Evolutionary conservation across 495 filamentous ascomycete genomes (phyloP).

Genomic region (Cryomyces minteri): DNA sequence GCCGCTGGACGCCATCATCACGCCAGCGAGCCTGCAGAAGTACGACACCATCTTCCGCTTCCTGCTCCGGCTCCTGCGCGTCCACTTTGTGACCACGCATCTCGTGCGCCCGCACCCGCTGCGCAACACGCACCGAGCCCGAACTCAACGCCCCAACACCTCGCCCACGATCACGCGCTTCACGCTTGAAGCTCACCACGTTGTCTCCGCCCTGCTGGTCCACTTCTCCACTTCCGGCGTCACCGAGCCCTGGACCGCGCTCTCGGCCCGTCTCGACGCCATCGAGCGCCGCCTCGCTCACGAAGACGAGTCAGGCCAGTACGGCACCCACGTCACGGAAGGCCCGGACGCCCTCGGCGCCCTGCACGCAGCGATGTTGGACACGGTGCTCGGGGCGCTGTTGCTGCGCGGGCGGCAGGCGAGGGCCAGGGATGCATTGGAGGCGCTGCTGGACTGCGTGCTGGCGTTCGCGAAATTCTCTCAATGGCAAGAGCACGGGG

Average conservation of each 20-base stretch:
- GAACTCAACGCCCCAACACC: conserved; percentile 13
- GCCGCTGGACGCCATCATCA: conserved; percentile 56
- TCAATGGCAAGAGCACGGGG: conserved; percentile 22
- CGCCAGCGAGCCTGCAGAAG: conserved; percentile 41
- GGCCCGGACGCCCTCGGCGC: conserved; percentile 46
- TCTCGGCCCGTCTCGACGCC: conserved; percentile 42
- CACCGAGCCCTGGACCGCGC: conserved; percentile 45
- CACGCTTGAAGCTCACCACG: conserved; percentile 57
- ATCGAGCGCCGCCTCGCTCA: conserved; percentile 36
- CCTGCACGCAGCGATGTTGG: conserved; percentile 60
- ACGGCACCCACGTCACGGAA: conserved; percentile 25
- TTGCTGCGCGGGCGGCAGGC: conserved; percentile 52
- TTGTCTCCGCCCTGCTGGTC: conserved; percentile 43
- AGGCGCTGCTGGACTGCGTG: conserved; percentile 57
- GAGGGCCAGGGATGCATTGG: conserved; percentile 52
- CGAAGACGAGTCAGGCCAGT: conserved; percentile 16
- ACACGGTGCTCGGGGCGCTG: conserved; percentile 56
- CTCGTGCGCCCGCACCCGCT: conserved; percentile 28
- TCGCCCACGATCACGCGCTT: conserved; percentile 29
- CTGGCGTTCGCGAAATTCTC: conserved; percentile 43
- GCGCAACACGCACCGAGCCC: conserved; percentile 27
- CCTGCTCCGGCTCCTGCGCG: conserved; percentile 56
- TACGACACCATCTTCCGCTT: conserved; percentile 74
- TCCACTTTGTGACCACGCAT: conserved; percentile 59
- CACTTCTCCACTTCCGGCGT: conserved; percentile 71